A percentile compares a stretch with the other conserved stretches of the same genome.
phyloP scores from a whole-genome alignment of 2,329 filamentous ascomycete species.

The Colletotrichum liaoningense region DNA sequence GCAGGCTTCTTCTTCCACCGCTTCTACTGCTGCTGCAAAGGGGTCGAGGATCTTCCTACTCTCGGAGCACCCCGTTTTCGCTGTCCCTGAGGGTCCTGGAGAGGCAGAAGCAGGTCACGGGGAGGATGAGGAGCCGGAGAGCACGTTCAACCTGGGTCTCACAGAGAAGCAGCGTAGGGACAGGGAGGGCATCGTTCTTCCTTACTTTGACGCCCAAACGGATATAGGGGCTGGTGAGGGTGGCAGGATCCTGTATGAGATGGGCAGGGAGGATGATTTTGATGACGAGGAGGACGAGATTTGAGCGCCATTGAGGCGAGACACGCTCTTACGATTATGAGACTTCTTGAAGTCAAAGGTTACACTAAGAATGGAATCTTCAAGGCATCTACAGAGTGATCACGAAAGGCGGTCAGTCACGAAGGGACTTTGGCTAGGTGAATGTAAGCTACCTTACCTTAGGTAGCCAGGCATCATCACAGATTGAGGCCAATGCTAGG shows the following conservation, averaged over 20 bases:
- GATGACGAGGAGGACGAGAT: constrained; percentile 97
- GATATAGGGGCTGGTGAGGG: constrained; percentile 83
- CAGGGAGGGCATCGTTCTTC: constrained; percentile 88
- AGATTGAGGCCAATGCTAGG: neutral
- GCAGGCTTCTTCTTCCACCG: constrained; percentile 8
- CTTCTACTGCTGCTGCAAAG: neutral
- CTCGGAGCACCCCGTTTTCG: constrained; percentile 81
- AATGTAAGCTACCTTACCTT: neutral
- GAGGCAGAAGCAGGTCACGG: constrained; percentile 45
- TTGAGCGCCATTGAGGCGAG: constrained; percentile 47
- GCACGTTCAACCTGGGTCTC: constrained; percentile 87
- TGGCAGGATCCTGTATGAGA: constrained; percentile 94
- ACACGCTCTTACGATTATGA: neutral
- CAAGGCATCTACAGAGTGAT: no score
- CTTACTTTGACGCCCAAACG: constrained; percentile 96
- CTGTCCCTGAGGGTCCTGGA: constrained; percentile 52
- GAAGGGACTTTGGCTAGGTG: neutral
- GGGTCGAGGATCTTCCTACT: constrained; percentile 68
- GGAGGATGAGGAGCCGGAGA: constrained; percentile 67
- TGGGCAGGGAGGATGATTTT: constrained; percentile 96
- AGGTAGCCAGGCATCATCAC: neutral
- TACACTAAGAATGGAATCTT: no score
- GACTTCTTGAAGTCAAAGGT: no score
- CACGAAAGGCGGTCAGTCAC: neutral
- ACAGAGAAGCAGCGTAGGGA: constrained; percentile 92